Evolutionary conservation across 2,329 filamentous ascomycete species (phyloP), one percentile per base, ranked within the genome.

Genomic region (Raffaelea albimanens): DNA sequence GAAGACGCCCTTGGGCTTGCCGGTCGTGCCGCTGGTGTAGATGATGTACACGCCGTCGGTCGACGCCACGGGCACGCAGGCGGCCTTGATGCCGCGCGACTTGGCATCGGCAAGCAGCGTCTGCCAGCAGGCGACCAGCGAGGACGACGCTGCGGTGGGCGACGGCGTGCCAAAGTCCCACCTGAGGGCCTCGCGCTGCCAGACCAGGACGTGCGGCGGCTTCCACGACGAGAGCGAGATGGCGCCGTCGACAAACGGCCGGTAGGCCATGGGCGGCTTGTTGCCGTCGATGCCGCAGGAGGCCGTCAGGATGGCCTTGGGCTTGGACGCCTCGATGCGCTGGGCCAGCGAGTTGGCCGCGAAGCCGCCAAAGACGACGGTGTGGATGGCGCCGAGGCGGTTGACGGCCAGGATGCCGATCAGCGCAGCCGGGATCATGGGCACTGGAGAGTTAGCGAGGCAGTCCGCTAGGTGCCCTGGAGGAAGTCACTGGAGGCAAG

Each of bases 331-430:
- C 44, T 95, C 88, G 55, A 97, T 95, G 22, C 90, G 78, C 66
- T 96, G 90, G 1, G 89, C 87, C 40, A 96, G 72, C 4, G 89
- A 86, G 10, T 75, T 71, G 0, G 89, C 73, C 0, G 87, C 88
- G 61, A 97, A 97, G 0, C 91, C 90, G 39, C 91, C 91, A 64
- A 96, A 96, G 3, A 97, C 91, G 4, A 95, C 87, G 3, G 87
- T 82, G 61, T 97, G 91, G 45, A 96, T 80, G 16, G 89, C 91
- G 11, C 90, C 91, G 1, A 96, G 72, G 10, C 89, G 80, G 51
- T 81, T 81, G 50, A 85, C 78, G 21, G 91, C 89, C 4, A 96
- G 78, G 54, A 93, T 88, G 10, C 85, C 90, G 52, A 94, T 80
- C n/a, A 95, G 63, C 2, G 89, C 86, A 0, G 87, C 83, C 1